Conservation (phyloP, 352 stramenopile species). For the Globisporangium heterothallicum region DNA sequence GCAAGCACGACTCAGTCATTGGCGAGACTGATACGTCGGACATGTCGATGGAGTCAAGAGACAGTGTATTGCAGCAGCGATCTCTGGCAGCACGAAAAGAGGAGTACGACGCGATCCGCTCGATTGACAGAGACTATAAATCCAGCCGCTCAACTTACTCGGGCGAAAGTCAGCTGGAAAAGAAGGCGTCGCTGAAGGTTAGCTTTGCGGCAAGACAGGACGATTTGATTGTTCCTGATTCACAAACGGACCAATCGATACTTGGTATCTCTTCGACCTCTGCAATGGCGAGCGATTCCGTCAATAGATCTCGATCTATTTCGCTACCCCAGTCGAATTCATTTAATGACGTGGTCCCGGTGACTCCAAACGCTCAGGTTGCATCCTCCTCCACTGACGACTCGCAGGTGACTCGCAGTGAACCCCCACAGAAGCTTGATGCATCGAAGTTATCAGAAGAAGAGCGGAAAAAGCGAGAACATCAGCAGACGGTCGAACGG, state of each 20-base stretch:
- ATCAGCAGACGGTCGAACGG: slow-evolving; percentile 56
- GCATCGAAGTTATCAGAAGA: slow-evolving; percentile 15
- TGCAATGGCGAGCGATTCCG: not conserved
- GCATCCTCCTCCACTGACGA: slow-evolving; percentile 1
- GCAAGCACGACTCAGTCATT: not conserved
- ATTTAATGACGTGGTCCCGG: not conserved
- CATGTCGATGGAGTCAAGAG: slow-evolving; percentile 4
- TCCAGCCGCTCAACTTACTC: slow-evolving; percentile 2
- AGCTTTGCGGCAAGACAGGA: slow-evolving; percentile 11
- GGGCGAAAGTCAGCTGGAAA: slow-evolving; percentile 1
- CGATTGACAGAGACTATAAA: not conserved
- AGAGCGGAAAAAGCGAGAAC: slow-evolving; percentile 40
- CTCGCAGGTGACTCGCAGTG: not conserved
- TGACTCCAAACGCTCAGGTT: slow-evolving; percentile 8
- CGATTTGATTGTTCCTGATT: slow-evolving; percentile 3
- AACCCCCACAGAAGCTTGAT: not conserved
- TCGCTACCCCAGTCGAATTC: slow-evolving; percentile 8
- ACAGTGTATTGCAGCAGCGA: not conserved
- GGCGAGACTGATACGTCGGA: slow-evolving; percentile 5
- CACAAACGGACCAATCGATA: slow-evolving; percentile 5
- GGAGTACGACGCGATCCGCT: not conserved
- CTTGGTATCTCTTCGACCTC: not conserved
- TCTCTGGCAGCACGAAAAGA: not conserved
- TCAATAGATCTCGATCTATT: slow-evolving; percentile 6
- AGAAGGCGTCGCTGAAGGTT: slow-evolving; percentile 11